Base-by-base conservation (phyloP, 306 rosid genomes). In the Gastrolobium villosum region DNA sequence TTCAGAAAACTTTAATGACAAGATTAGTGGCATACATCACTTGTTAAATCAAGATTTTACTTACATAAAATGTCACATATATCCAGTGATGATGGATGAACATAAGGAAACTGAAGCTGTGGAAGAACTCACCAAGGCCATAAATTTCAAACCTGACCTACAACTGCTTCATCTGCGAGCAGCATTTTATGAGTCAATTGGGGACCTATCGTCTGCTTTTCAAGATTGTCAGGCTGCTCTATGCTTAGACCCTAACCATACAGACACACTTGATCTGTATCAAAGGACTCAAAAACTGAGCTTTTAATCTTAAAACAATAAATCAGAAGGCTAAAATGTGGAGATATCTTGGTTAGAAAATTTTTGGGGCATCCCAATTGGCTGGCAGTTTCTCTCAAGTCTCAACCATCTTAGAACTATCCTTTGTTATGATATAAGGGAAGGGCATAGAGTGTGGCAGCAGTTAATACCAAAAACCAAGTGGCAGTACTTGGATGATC, bases 131-230 rank as follows among this genome's bases (percentile, higher is more conserved):
- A 70, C 86, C 37, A 92, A 73, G 89, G 94, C 97, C 80, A 76
- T 92, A 57, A 72, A 74, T 71, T 89, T 89, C 92, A 92, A 89
- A 77, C 91, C 90, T 32, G 97, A 92, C 75, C 61, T 88, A 76
- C 91, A 92, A 74, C 85, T 92, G 88, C 92, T 92, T 72, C 89
- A 92, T 86, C 87, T 92, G 65, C 83, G 97, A 75, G 97, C 93
- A 37, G 97, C 97, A 10, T 89, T 92, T 76, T 66, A 88, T 0
- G 97, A 92, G 75, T 86, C 94, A 11, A 78, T 82, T 36, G 94
- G 93, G 48, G 83, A 88, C 54, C 26, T 77, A 11, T 39, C 70
- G 28, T 85, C 85, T 35, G 86, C 94, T 54, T 87, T 86, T 46
- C 91, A 78, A 81, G 97, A 92, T 82, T 89, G 97, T 70, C 91